Conservation (phyloP, 371 early-diverging fungal species). For the Dichotomocladium elegans region DNA sequence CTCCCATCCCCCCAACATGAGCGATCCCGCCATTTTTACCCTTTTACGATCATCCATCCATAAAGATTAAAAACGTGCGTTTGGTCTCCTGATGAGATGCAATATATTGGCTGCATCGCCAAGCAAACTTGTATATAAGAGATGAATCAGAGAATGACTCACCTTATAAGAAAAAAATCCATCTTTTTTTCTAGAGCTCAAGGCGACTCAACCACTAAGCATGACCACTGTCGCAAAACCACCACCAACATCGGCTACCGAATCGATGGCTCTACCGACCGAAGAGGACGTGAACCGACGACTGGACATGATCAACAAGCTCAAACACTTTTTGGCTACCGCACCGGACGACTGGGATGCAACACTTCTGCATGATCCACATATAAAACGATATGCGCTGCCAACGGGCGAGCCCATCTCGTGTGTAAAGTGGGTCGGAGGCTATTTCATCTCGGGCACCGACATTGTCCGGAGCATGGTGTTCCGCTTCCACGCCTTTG, state of each 20-base stretch:
- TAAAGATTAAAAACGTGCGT: background rate
- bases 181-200: too few species aligned
- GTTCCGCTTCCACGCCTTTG: slow-evolving; percentile 67
- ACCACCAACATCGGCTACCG: too few species aligned
- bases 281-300: slow-evolving; percentile 21
- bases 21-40: too few species aligned
- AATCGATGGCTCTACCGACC: slow-evolving; percentile 14
- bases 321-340: slow-evolving; percentile 52
- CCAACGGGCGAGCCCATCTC: slow-evolving; percentile 81
- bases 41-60: too few species aligned
- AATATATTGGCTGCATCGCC: slow-evolving; percentile 10
- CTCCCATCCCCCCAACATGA: too few species aligned
- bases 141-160: too few species aligned
- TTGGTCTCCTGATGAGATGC: slow-evolving; percentile 6
- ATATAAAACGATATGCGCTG: slow-evolving; percentile 34
- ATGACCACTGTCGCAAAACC: background rate
- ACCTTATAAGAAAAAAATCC: too few species aligned
- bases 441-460: slow-evolving; percentile 73
- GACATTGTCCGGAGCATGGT: slow-evolving; percentile 79
- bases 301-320: slow-evolving; percentile 37
- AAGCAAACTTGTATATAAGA: background rate
- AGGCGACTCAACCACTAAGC: too few species aligned
- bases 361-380: slow-evolving; percentile 14
- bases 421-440: slow-evolving; percentile 64
- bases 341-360: slow-evolving; percentile 50